phyloP scores from a whole-genome alignment of 1,284 basidiomycete genomes.

The Ustilago sp. region DNA sequence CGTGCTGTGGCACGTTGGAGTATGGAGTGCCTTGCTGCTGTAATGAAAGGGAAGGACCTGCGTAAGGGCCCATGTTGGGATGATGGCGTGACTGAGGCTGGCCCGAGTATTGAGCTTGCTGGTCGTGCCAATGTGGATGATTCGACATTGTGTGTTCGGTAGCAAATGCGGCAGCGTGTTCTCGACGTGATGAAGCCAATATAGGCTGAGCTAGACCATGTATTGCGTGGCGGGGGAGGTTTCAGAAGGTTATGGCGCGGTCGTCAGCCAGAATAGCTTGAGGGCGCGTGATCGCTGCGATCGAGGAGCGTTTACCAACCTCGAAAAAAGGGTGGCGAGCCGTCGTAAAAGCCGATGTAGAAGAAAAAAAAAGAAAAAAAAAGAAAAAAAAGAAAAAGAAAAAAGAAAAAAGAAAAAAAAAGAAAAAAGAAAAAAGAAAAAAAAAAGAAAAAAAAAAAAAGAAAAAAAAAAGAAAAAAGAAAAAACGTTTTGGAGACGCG shows the following conservation, averaged over 20 bases:
- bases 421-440: too few species aligned
- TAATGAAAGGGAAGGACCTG: conserved; percentile 20
- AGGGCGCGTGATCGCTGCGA: background rate
- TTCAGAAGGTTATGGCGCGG: background rate
- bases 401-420: too few species aligned
- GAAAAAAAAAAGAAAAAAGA: too few species aligned
- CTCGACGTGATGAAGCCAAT: background rate
- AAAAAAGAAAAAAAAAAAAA: too few species aligned
- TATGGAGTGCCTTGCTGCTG: conserved; percentile 27
- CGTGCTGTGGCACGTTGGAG: conserved; percentile 11
- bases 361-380: too few species aligned
- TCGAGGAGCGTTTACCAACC: conserved; percentile 5
- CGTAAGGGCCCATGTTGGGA: conserved; percentile 36
- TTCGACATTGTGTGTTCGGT: conserved; percentile 27
- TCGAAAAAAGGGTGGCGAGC: background rate
- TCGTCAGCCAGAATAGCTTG: background rate
- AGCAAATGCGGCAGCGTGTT: conserved; percentile 8
- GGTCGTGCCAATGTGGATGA: conserved; percentile 46
- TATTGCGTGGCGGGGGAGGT: background rate
- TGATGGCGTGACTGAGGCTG: conserved; percentile 37
- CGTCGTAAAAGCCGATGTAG: background rate
- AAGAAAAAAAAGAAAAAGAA: too few species aligned
- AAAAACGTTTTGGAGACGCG: background rate
- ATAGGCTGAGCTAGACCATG: conserved; percentile 9
- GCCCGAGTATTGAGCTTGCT: conserved; percentile 24